phyloP scores from a whole-genome alignment of 768 basidiomycete genomes.

The Russula earlei region DNA sequence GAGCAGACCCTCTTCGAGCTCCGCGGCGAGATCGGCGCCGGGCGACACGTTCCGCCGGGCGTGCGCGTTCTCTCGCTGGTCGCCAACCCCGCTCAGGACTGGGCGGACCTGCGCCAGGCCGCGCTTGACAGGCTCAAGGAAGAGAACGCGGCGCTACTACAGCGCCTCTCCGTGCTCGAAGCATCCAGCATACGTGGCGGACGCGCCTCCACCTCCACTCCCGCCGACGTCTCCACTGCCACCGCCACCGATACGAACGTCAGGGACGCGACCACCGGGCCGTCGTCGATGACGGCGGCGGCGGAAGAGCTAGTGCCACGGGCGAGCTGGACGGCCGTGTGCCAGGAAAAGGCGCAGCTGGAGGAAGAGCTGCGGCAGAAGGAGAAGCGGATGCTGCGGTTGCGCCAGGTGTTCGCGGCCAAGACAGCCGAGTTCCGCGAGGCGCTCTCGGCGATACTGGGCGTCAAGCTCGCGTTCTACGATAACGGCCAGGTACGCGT shows the following conservation, averaged over 20 bases:
- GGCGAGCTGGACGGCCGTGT: conserved; percentile 68
- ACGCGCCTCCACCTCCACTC: conserved; percentile 11
- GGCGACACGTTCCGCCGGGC: conserved; percentile 64
- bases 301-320: conserved; percentile 53
- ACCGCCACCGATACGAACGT: conserved; percentile 20
- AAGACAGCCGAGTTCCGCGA: conserved; percentile 90
- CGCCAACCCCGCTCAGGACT: conserved; percentile 78
- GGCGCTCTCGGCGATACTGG: conserved; percentile 80
- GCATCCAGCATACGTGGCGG: conserved; percentile 10
- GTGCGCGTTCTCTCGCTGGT: conserved; percentile 55
- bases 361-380: conserved; percentile 60
- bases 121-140: conserved; percentile 64
- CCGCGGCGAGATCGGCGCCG: conserved; percentile 64
- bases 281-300: conserved; percentile 5
- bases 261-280: too few species aligned
- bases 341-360: conserved; percentile 60
- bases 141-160: conserved; percentile 80
- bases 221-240: background rate
- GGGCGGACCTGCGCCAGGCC: conserved; percentile 66
- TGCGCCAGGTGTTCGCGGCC: conserved; percentile 79
- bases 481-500: conserved; percentile 85
- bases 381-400: conserved; percentile 67
- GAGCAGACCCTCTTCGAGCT: conserved; percentile 76
- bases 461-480: conserved; percentile 86
- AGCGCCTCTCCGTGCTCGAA: conserved; percentile 54